These are phyloP conservation scores for Kodamaea sagamina DNA, from an alignment of 805 yeast genomes.

Conservation along the genomic window DNA sequence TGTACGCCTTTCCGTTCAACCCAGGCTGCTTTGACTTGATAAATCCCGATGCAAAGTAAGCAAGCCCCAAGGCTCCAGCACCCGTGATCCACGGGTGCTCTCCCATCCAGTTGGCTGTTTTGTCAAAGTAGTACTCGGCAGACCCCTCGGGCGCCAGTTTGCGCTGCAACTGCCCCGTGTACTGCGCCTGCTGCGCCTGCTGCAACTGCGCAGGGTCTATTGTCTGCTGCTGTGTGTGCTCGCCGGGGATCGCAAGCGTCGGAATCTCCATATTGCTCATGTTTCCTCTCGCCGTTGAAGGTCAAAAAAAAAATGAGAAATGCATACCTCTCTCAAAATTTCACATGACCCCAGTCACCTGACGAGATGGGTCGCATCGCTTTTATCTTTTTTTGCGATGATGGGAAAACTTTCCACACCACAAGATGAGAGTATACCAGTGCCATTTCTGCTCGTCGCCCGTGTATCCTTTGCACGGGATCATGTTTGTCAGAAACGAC, in stretches of 20 bases:
- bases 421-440: conserved; percentile 75
- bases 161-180: conserved; percentile 43
- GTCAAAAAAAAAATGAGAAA: neutral
- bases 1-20: conserved; percentile 62
- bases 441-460: conserved; percentile 99
- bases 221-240: conserved; percentile 28
- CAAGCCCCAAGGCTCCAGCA: conserved; percentile 64
- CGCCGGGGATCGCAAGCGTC: conserved; percentile 58
- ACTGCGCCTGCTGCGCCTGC: conserved; percentile 27
- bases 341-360: too few species aligned
- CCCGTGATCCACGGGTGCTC: conserved; percentile 78
- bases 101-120: conserved; percentile 58
- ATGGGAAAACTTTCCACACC: conserved; percentile 5
- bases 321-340: neutral
- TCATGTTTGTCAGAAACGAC: conserved; percentile 96
- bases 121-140: conserved; percentile 66
- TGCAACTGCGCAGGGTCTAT: conserved; percentile 23
- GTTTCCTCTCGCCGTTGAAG: conserved; percentile 16
- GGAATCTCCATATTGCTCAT: conserved; percentile 52
- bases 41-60: conserved; percentile 66
- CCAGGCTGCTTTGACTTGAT: conserved; percentile 72
- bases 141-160: conserved; percentile 46
- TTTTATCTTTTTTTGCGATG: conserved; percentile 7
- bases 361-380: neutral
- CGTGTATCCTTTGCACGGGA: conserved; percentile 81